Percentiles rank a stretch among this genome's conserved stretches.
phyloP scores from a whole-genome alignment of 116 monocot genomes.

The Cymodocea nodosa region DNA sequence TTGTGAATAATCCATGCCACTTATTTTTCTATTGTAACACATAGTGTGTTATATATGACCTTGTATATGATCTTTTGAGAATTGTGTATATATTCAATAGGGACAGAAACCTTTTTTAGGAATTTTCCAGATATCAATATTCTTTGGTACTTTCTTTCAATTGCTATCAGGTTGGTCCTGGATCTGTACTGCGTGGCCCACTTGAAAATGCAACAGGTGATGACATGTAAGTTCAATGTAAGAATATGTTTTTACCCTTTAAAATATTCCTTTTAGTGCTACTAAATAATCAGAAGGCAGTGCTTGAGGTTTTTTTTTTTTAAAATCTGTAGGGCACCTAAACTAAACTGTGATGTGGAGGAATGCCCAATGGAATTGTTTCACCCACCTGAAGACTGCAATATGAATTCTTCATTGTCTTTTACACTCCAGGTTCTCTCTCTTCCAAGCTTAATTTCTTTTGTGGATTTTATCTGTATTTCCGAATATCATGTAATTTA shows the following conservation, averaged over 20 bases:
- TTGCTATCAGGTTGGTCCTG: slow-evolving; percentile 69
- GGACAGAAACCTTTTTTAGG: too few species aligned
- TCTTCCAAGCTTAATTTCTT: background rate
- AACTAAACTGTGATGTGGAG: slow-evolving; percentile 59
- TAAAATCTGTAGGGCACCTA: slow-evolving; percentile 33
- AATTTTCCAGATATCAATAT: too few species aligned
- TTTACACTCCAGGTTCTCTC: slow-evolving; percentile 64
- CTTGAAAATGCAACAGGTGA: slow-evolving; percentile 54
- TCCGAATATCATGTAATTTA: background rate
- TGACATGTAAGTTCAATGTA: slow-evolving; percentile 52
- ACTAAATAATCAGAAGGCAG: background rate
- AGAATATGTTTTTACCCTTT: slow-evolving; percentile 3
- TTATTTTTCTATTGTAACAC: too few species aligned
- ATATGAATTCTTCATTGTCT: slow-evolving; percentile 72
- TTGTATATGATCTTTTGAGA: too few species aligned
- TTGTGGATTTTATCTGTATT: background rate
- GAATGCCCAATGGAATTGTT: slow-evolving; percentile 69
- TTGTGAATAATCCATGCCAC: too few species aligned
- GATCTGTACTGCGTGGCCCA: slow-evolving; percentile 78
- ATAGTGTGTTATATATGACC: too few species aligned
- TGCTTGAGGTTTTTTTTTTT: background rate
- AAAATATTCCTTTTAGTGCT: background rate
- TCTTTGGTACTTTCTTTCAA: background rate
- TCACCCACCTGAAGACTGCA: slow-evolving; percentile 94
- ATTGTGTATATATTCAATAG: too few species aligned